phyloP scores from a whole-genome alignment of 495 filamentous ascomycete genomes.

The Tuber borchii region DNA sequence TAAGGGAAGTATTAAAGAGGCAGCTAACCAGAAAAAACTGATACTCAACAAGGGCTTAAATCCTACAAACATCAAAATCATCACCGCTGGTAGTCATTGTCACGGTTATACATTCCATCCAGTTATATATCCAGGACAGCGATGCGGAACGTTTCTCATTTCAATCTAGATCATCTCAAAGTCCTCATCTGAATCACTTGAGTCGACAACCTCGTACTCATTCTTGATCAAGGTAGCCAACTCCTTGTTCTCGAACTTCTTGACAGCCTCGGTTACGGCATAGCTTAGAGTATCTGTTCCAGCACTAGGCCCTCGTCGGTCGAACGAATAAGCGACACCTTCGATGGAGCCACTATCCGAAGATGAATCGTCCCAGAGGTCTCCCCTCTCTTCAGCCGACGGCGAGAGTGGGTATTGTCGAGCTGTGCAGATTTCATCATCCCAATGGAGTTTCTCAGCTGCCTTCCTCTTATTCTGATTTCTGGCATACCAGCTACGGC shows the following conservation, averaged over 20 bases:
- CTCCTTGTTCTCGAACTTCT: constrained; percentile 42
- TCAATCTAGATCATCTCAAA: constrained; percentile 33
- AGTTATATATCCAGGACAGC: neutral
- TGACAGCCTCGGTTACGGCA: constrained; percentile 37
- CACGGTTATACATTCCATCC: neutral
- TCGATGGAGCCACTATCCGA: constrained; percentile 28
- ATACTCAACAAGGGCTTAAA: neutral
- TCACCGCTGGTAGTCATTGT: neutral
- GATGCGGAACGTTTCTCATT: neutral
- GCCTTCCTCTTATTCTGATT: constrained; percentile 28
- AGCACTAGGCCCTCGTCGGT: constrained; percentile 23
- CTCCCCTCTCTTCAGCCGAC: constrained; percentile 15
- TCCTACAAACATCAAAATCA: constrained; percentile 4
- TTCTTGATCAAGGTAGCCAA: constrained; percentile 38
- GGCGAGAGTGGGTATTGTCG: constrained; percentile 25
- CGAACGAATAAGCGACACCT: constrained; percentile 36
- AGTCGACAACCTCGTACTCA: constrained; percentile 36
- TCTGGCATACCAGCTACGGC: constrained; percentile 16
- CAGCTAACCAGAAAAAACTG: neutral
- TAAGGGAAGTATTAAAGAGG: neutral
- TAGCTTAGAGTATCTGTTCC: constrained; percentile 29
- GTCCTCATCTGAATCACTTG: constrained; percentile 36
- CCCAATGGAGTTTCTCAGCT: constrained; percentile 14
- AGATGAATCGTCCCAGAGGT: constrained; percentile 35
- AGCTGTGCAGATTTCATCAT: constrained; percentile 31